Evolutionary conservation across 192 early-diverging fungal genomes (phyloP).

Genomic region (Backusella parvicylindrica): DNA sequence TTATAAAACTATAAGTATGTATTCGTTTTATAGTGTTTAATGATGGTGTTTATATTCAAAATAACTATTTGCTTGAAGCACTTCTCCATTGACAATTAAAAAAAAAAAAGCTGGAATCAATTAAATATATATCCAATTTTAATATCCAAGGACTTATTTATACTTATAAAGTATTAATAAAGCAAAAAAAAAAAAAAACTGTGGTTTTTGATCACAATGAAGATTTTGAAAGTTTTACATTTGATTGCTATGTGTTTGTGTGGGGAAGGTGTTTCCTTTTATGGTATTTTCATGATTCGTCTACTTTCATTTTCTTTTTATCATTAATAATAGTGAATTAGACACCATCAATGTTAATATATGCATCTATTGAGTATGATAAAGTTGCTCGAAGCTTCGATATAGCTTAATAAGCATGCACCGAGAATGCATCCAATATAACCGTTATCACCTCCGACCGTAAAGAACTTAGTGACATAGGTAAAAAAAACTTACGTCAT

Average conservation of each 20-base stretch:
- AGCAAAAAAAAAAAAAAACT: too few species aligned
- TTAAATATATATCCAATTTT: not conserved
- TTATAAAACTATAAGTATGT: not conserved
- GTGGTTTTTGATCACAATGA: too few species aligned
- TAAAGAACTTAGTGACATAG: not conserved
- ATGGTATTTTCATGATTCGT: too few species aligned
- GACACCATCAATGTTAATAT: not conserved
- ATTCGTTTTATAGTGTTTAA: not conserved
- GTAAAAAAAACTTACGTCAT: conserved; percentile 1
- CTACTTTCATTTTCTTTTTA: too few species aligned
- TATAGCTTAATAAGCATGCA: not conserved
- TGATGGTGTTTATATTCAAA: not conserved
- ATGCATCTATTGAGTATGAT: not conserved
- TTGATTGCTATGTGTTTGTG: too few species aligned
- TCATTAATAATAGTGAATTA: too few species aligned
- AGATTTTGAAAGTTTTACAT: too few species aligned
- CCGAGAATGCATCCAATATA: not conserved
- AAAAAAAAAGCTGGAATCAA: not conserved
- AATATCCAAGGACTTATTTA: not conserved
- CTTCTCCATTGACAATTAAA: not conserved
- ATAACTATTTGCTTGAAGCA: not conserved
- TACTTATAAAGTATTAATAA: too few species aligned
- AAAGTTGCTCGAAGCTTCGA: not conserved
- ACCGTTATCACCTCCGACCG: not conserved
- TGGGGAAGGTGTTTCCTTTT: too few species aligned